Conservation (phyloP, 2,329 filamentous ascomycete genomes). For the Exophiala mesophila region DNA sequence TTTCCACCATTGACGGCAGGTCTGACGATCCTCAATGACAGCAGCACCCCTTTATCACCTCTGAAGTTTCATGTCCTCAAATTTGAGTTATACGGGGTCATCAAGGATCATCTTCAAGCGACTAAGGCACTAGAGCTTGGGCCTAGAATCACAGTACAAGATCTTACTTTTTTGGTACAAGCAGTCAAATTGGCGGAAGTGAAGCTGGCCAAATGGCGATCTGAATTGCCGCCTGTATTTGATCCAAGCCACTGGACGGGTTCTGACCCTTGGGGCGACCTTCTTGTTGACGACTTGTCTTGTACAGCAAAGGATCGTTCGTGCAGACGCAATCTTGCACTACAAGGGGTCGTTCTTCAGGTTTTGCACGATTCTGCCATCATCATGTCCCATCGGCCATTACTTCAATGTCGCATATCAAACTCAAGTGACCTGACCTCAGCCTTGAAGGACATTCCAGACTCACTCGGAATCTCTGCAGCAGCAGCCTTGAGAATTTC, state of each 20-base stretch:
- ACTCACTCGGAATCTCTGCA: slow-evolving; percentile 20
- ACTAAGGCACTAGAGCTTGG: slow-evolving; percentile 17
- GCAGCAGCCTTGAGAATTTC: slow-evolving; percentile 31
- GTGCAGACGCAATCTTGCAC: slow-evolving; percentile 5
- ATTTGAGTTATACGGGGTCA: slow-evolving; percentile 29
- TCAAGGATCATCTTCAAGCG: slow-evolving; percentile 27
- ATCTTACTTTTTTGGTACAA: slow-evolving; percentile 10
- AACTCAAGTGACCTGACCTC: slow-evolving; percentile 6
- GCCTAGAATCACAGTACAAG: slow-evolving; percentile 8
- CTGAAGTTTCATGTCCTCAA: slow-evolving; percentile 30
- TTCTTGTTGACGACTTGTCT: neutral
- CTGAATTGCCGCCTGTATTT: slow-evolving; percentile 10
- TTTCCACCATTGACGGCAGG: slow-evolving; percentile 4
- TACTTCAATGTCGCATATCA: slow-evolving; percentile 25
- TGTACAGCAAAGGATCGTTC: neutral
- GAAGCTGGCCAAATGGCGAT: slow-evolving; percentile 10
- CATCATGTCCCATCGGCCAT: slow-evolving; percentile 26
- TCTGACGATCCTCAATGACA: slow-evolving; percentile 1
- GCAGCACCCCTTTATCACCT: slow-evolving; percentile 1
- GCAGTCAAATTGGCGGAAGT: slow-evolving; percentile 13
- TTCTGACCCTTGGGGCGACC: neutral
- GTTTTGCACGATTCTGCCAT: slow-evolving; percentile 28
- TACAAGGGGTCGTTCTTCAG: slow-evolving; percentile 25
- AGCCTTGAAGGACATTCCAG: slow-evolving; percentile 4
- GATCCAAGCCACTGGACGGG: slow-evolving; percentile 6